Evolutionary conservation across 2,329 filamentous ascomycete species (phyloP).

Genomic region (Calonectria henricotiae): DNA sequence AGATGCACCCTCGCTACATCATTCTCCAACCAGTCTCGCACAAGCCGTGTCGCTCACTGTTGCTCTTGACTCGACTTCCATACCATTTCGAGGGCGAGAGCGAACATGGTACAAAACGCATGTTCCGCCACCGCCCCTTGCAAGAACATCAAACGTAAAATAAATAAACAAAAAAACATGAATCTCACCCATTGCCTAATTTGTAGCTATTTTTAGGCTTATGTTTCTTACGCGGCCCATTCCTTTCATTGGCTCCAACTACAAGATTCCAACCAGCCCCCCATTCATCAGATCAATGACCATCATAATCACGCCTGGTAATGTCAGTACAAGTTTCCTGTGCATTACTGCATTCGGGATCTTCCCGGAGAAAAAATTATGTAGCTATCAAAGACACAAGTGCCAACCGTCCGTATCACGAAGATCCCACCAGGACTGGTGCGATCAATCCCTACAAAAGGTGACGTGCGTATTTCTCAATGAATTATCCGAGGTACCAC

Average conservation of each 20-base stretch:
- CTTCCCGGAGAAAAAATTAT: neutral
- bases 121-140: neutral
- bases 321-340: neutral
- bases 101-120: neutral
- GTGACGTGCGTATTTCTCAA: neutral
- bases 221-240: neutral
- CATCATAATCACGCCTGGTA: neutral
- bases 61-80: neutral
- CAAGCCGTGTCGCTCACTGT: neutral
- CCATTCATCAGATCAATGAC: neutral
- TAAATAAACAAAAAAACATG: neutral
- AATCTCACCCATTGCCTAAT: neutral
- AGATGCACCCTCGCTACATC: neutral
- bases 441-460: neutral
- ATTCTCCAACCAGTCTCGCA: neutral
- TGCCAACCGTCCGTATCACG: too few relatives aligned
- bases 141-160: neutral
- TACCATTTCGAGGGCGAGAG: neutral
- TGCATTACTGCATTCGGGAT: neutral
- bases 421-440: too few relatives aligned
- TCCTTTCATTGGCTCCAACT: neutral
- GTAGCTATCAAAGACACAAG: neutral
- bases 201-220: neutral
- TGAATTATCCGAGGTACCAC: neutral
- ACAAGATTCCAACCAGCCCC: too few relatives aligned